phyloP scores from a whole-genome alignment of 225 moss, liverwort and hornwort species.

The Physcomitrellopsis africana region DNA sequence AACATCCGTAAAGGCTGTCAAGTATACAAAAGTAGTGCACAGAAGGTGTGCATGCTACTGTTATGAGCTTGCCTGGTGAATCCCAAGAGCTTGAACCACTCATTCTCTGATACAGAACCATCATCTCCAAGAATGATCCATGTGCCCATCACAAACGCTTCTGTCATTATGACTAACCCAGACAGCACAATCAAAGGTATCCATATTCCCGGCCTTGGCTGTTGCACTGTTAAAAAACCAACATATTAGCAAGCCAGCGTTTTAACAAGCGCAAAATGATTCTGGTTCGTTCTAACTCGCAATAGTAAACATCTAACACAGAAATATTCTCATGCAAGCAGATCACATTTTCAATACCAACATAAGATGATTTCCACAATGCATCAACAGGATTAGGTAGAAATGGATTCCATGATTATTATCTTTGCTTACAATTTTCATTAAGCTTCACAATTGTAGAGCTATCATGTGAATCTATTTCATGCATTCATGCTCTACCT shows the following conservation, averaged over 20 bases:
- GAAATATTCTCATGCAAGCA: neutral
- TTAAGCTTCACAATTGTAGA: neutral
- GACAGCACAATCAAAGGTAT: constrained; percentile 34
- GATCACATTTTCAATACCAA: neutral
- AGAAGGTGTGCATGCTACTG: neutral
- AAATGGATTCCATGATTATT: neutral
- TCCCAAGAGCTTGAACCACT: constrained; percentile 46
- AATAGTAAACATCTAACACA: neutral
- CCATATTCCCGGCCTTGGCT: constrained; percentile 41
- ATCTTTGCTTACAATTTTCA: neutral
- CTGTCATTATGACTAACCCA: constrained; percentile 33
- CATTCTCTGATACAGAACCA: constrained; percentile 15
- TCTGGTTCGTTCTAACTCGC: neutral
- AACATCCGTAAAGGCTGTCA: neutral
- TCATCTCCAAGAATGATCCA: constrained; percentile 36
- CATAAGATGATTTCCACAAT: neutral
- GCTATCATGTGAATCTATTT: neutral
- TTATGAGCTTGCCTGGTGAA: constrained; percentile 33
- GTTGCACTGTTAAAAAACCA: constrained; percentile 25
- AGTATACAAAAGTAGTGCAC: neutral
- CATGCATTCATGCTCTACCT: neutral
- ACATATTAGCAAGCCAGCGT: neutral
- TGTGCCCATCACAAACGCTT: constrained; percentile 28
- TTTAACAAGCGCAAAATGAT: neutral
- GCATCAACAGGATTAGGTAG: neutral